Evolutionary conservation across 257 asterid species (phyloP), one percentile per base, ranked within the genome.

Genomic region (Avicennia marina): DNA sequence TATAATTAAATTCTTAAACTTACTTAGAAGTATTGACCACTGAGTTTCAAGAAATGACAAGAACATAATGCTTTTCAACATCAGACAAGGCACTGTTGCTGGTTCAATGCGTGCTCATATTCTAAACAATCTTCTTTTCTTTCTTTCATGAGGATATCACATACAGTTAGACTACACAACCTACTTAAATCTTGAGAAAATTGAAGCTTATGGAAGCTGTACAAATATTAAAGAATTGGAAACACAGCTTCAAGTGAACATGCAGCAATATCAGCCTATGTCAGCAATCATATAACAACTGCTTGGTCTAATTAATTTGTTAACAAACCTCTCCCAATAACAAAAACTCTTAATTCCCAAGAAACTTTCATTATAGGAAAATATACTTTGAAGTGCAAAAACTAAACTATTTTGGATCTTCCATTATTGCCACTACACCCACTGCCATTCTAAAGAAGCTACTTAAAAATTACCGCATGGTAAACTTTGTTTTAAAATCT

Each of bases 1-100:
- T 12, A 36, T 36, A 25, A 46, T 79, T 64, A 70, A 72, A 68
- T 34, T 53, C 36, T 6, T 54, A 55, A 63, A 31, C 32, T 57
- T 29, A 39, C 33, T 47, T 42, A 39, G 39, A 66, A 39, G 42
- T 11, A 47, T 60, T n/a, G 6, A 66, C 27, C 34, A 41, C 19
- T 33, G 53, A 34, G 20, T 11, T 11, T 2, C 38, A 27, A 25
- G 44, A 24, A 31, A 26, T 53, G 62, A 9, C 55, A 38, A 39
- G 36, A 38, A 33, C 12, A 32, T 31, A 19, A 19, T 29, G 47
- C 66, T n/a, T 42, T 36, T 6, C 4, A 41, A 56, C 33, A 55
- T 40, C 21, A 12, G 58, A n/a, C n/a, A n/a, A n/a, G n/a, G n/a
- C 2, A 41, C 4, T 64, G 47, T 11, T 55, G 31, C 25, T 42